Conservation (phyloP, 2,329 filamentous ascomycete genomes). For the Epichloe hybrida region DNA sequence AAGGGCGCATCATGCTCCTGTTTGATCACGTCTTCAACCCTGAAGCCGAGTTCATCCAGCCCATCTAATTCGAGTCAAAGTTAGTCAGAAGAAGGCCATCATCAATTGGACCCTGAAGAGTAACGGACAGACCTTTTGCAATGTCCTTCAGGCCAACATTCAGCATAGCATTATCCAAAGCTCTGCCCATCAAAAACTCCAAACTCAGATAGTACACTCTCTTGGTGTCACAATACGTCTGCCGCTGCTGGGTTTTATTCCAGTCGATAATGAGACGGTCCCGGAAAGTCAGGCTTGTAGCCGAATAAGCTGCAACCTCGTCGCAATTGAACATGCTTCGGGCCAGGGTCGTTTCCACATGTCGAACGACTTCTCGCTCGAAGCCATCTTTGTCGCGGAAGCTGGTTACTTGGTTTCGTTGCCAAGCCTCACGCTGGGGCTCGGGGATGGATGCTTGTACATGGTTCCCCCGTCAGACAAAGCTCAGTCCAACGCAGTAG, state of each 20-base stretch:
- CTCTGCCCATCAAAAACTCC: conserved; percentile 94
- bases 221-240: conserved; percentile 84
- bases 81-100: neutral
- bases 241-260: conserved; percentile 96
- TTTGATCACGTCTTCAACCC: conserved; percentile 85
- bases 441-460: conserved; percentile 64
- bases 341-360: conserved; percentile 92
- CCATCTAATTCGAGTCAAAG: conserved; percentile 48
- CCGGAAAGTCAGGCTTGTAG: conserved; percentile 81
- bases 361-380: conserved; percentile 72
- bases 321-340: conserved; percentile 98
- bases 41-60: conserved; percentile 80
- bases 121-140: conserved; percentile 50
- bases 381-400: conserved; percentile 77
- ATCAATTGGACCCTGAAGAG: neutral
- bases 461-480: neutral
- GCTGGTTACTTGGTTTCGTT: conserved; percentile 45
- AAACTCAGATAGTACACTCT: conserved; percentile 94
- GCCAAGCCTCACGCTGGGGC: conserved; percentile 70
- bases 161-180: conserved; percentile 96
- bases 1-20: conserved; percentile 95
- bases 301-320: conserved; percentile 82
- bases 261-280: conserved; percentile 88
- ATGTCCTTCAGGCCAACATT: conserved; percentile 81
- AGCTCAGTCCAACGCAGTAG: neutral